Base-by-base conservation (phyloP, 1,284 basidiomycete genomes). In the Mycena sp. region DNA sequence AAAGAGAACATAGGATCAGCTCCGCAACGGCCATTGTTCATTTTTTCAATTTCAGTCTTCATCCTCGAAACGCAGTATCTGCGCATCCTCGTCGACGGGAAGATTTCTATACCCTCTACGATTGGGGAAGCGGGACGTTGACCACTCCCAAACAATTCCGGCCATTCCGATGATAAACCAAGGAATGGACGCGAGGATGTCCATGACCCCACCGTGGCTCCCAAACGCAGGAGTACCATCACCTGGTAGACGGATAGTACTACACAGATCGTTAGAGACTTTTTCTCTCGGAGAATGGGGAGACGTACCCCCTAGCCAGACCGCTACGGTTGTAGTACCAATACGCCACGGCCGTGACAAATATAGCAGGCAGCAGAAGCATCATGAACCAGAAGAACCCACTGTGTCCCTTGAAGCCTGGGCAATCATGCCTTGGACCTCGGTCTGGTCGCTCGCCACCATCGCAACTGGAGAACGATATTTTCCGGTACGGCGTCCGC, bases 51-150 rank as follows among this genome's bases (percentile, higher is more conserved):
- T 55, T 64, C 54, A 87, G 41, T 92, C 90, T 72, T 94, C 92
- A 70, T 94, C 92, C 70, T 92, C 91, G 72, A 94, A 94, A 51
- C 87, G 81, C 61, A 94, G 76, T 61, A 93, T 85, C 79, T 93
- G 92, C 58, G 93, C 94, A 78, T 96, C 94, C 74, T 95, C 94
- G 73, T 96, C 94, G 58, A 95, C 86, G 1, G 93, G 88, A 35
- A 96, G 76, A 68, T 90, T 85, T 69, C 94, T 83, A 74, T 96
- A 96, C n/a, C 92, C 92, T 40, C 85, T 78, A 51, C 88, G 80
- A 19, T 82, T 67, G 12, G 82, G 79, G 70, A 86, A 81, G 19
- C 81, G 78, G 19, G 84, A 86, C 0, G 81, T 73, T 0, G 87
- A 79, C 75, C 84, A 87, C 76, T 88, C 90, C 80, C 81, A 92